Evolutionary conservation across 176 grass and related monocot genomes (phyloP).

Genomic region (Raddia guianensis): DNA sequence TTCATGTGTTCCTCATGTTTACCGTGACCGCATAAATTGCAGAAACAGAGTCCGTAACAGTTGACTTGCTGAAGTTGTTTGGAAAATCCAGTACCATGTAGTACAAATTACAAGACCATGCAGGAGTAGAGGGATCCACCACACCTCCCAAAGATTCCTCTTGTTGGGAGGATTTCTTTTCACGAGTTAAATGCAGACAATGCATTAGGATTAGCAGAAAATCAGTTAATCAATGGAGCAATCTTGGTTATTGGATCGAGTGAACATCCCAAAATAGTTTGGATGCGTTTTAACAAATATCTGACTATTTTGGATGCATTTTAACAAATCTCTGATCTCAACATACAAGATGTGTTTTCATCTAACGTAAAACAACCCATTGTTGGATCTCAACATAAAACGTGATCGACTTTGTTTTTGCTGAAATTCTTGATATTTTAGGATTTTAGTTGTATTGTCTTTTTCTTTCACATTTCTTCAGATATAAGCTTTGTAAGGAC

Average conservation of each 20-base stretch:
- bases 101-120: constrained; percentile 17
- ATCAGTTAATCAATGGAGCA: too few species aligned
- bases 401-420: not conserved
- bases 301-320: too few species aligned
- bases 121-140: not conserved
- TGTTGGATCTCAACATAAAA: not conserved
- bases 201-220: not conserved
- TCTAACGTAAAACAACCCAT: not conserved
- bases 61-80: constrained; percentile 31
- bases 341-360: too few species aligned
- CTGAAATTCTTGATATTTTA: not conserved
- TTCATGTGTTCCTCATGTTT: not conserved
- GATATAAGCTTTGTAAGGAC: not conserved
- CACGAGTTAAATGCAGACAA: not conserved
- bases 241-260: too few species aligned
- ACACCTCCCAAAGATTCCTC: constrained; percentile 58
- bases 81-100: not conserved
- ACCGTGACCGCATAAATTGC: not conserved
- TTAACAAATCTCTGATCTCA: too few species aligned
- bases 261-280: too few species aligned
- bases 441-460: not conserved
- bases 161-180: constrained; percentile 15
- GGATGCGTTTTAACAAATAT: too few species aligned
- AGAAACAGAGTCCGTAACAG: constrained; percentile 13
- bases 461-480: not conserved